These are phyloP conservation scores for Cucumis hystrix DNA, from an alignment of 306 rosid species.

Conservation along the genomic window DNA sequence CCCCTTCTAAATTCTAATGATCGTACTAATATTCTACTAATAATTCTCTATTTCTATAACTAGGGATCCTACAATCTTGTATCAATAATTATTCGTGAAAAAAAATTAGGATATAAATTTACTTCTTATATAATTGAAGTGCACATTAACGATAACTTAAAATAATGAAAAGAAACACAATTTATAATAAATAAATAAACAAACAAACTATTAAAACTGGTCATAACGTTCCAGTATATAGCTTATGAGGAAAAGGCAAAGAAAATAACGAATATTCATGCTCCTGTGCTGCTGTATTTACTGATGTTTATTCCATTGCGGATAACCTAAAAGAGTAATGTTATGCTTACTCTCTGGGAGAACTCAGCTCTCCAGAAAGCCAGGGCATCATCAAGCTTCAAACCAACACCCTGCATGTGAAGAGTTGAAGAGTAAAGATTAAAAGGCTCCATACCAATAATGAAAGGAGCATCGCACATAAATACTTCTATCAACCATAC, in stretches of 20 bases:
- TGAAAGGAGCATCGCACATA: background rate
- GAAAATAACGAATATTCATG: background rate
- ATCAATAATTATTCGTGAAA: background rate
- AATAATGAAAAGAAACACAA: background rate
- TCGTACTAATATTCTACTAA: too few species aligned
- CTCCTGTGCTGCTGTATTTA: too few species aligned
- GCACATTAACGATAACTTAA: background rate
- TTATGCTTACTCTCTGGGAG: constrained; percentile 50
- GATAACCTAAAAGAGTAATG: background rate
- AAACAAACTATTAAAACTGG: background rate
- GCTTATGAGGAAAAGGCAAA: background rate
- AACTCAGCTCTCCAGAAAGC: constrained; percentile 92
- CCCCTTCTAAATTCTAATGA: too few species aligned
- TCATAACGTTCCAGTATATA: background rate
- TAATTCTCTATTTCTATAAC: too few species aligned
- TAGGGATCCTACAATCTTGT: background rate
- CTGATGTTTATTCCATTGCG: background rate
- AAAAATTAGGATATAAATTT: background rate
- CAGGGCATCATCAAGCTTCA: constrained; percentile 89
- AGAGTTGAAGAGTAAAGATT: constrained; percentile 3
- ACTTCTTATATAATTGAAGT: background rate
- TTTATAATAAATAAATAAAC: too few species aligned
- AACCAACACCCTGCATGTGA: constrained; percentile 67
- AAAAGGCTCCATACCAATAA: background rate
- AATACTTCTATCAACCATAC: background rate